phyloP scores from a whole-genome alignment of 2,329 filamentous ascomycete genomes.

The Cryphonectria naterciae region DNA sequence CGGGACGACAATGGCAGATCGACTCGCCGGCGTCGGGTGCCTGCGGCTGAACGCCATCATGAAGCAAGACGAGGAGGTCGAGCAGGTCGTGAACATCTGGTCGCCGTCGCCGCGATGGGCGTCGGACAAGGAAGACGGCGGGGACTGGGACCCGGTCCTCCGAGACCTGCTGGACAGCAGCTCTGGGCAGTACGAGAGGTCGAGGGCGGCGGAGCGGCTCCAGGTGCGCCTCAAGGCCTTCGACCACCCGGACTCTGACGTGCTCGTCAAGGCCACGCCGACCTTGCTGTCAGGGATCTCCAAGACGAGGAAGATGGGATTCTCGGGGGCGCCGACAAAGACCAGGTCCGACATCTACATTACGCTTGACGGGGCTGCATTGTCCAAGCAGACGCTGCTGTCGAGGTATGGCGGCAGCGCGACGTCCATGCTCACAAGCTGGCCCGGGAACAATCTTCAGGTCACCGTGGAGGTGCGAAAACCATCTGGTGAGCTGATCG shows the following conservation, averaged over 20 bases:
- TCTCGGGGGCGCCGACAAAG: conserved; percentile 88
- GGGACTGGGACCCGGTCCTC: conserved; percentile 76
- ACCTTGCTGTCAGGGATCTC: conserved; percentile 81
- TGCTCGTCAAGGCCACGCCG: conserved; percentile 82
- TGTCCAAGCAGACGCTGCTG: conserved; percentile 75
- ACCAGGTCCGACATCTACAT: conserved; percentile 93
- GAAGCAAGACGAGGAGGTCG: conserved; percentile 71
- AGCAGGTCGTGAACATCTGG: conserved; percentile 81
- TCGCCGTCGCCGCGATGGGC: conserved; percentile 59
- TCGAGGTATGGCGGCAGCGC: conserved; percentile 74
- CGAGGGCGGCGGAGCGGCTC: conserved; percentile 72
- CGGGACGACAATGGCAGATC: conserved; percentile 58
- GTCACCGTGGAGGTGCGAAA: conserved; percentile 87
- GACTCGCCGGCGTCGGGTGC: conserved; percentile 77
- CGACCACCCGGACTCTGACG: conserved; percentile 75
- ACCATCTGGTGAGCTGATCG: conserved; percentile 77
- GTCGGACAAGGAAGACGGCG: conserved; percentile 60
- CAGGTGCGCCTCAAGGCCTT: conserved; percentile 82
- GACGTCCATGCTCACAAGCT: conserved; percentile 65
- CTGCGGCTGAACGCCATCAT: conserved; percentile 76
- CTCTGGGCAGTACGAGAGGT: conserved; percentile 75
- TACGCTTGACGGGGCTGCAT: conserved; percentile 77
- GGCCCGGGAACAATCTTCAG: conserved; percentile 76
- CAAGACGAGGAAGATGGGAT: conserved; percentile 87
- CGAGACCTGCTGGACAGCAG: conserved; percentile 73